A percentile compares a stretch with the other conserved stretches of the same genome.
Evolutionary conservation across 2,329 filamentous ascomycete genomes (phyloP).

Genomic region (Neonectria sp.): DNA sequence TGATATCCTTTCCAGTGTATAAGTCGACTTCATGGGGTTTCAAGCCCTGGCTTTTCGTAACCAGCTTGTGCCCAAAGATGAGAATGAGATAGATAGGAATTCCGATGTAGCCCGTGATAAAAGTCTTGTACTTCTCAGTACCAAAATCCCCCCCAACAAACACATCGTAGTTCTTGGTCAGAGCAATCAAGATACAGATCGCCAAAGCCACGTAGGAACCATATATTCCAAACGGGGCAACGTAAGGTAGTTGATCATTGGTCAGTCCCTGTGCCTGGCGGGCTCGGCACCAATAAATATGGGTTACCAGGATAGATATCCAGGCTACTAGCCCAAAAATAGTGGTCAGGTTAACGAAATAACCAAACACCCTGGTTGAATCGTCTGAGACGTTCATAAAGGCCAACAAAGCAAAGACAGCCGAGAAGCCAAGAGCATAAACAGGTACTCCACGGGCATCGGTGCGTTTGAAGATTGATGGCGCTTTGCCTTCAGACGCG

Average conservation of each 20-base stretch:
- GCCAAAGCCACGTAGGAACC: conserved; percentile 78
- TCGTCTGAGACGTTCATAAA: conserved; percentile 75
- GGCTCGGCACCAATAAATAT: conserved; percentile 75
- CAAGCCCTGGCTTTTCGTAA: conserved; percentile 67
- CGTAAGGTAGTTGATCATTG: conserved; percentile 70
- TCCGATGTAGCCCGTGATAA: neutral
- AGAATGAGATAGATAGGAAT: conserved; percentile 10
- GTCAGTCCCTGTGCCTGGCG: conserved; percentile 72
- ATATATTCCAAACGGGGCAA: conserved; percentile 77
- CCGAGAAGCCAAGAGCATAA: conserved; percentile 73
- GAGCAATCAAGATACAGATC: conserved; percentile 79
- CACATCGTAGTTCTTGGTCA: conserved; percentile 86
- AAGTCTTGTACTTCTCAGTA: conserved; percentile 75
- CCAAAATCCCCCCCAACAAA: conserved; percentile 69
- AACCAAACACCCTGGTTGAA: conserved; percentile 69
- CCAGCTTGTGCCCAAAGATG: conserved; percentile 73
- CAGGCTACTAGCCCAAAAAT: conserved; percentile 76
- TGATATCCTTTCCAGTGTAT: conserved; percentile 78
- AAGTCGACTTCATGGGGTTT: conserved; percentile 74
- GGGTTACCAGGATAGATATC: conserved; percentile 76
- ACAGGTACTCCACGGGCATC: conserved; percentile 80
- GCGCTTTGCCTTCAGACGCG: conserved; percentile 79
- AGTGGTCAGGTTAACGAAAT: conserved; percentile 76
- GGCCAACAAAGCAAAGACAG: conserved; percentile 74
- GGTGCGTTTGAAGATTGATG: conserved; percentile 78